A percentile compares a stretch with the other conserved stretches of the same genome.
These are phyloP conservation scores for Lepiota venenata DNA, from an alignment of 768 basidiomycete species.

Conservation along the genomic window DNA sequence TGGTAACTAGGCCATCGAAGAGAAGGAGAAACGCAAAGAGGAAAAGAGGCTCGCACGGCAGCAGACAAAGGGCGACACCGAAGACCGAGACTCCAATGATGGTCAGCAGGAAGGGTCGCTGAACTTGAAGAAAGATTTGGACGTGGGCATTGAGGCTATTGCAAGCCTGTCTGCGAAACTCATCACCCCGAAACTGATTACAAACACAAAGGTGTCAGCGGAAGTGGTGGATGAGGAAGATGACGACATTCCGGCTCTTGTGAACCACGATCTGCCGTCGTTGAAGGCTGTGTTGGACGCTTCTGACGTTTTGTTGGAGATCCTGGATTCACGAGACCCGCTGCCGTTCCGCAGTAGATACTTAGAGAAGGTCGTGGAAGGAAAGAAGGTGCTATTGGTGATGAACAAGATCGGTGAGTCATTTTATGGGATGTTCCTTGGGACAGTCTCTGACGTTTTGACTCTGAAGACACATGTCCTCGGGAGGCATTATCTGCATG, in stretches of 20 bases:
- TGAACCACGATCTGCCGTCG: constrained; percentile 61
- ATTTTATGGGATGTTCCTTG: background rate
- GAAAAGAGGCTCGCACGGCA: constrained; percentile 39
- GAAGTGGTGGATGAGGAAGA: constrained; percentile 34
- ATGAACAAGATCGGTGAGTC: constrained; percentile 87
- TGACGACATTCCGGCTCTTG: constrained; percentile 55
- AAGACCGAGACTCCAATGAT: constrained; percentile 20
- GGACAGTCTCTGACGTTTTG: background rate
- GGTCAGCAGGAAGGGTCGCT: constrained; percentile 17
- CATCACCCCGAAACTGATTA: constrained; percentile 30
- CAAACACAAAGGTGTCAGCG: constrained; percentile 24
- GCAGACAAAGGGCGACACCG: constrained; percentile 25
- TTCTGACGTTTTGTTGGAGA: constrained; percentile 76
- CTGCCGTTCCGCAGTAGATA: constrained; percentile 60
- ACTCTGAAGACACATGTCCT: constrained; percentile 66
- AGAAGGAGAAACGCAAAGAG: constrained; percentile 64
- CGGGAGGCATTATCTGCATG: constrained; percentile 72
- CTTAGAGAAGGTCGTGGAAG: constrained; percentile 48
- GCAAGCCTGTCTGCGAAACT: constrained; percentile 43
- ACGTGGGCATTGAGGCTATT: constrained; percentile 47
- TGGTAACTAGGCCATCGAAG: constrained; percentile 64
- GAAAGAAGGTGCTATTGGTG: constrained; percentile 54
- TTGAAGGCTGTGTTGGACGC: constrained; percentile 66
- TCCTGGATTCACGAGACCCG: constrained; percentile 87
- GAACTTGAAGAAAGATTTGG: constrained; percentile 34